Evolutionary conservation across 192 early-diverging fungal species (phyloP).

Genomic region (Umbelopsis vinacea): DNA sequence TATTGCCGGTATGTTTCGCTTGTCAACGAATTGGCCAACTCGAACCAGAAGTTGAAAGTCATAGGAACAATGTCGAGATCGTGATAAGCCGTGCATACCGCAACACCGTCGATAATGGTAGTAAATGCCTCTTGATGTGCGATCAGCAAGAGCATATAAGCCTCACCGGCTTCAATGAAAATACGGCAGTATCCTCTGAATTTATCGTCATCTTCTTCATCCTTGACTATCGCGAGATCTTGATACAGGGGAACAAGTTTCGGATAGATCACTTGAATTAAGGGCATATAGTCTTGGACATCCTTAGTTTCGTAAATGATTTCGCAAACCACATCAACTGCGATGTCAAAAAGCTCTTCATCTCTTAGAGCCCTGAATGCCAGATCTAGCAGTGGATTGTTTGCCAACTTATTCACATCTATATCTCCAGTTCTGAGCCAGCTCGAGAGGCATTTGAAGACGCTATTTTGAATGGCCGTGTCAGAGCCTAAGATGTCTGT

Average conservation of each 20-base stretch:
- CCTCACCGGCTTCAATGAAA: conserved; percentile 90
- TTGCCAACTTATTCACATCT: conserved; percentile 58
- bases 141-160: conserved; percentile 78
- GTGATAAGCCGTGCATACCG: conserved; percentile 77
- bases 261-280: conserved; percentile 68
- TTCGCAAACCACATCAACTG: conserved; percentile 83
- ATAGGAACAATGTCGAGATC: conserved; percentile 87
- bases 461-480: conserved; percentile 62
- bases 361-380: conserved; percentile 75
- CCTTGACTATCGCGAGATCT: conserved; percentile 46
- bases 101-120: conserved; percentile 80
- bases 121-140: conserved; percentile 68
- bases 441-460: conserved; percentile 75
- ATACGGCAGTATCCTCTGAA: conserved; percentile 85
- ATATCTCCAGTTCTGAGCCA: conserved; percentile 90
- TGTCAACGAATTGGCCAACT: conserved; percentile 68
- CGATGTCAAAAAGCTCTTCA: conserved; percentile 80
- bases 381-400: conserved; percentile 68
- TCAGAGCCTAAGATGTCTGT: conserved; percentile 44
- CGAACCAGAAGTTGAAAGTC: conserved; percentile 92
- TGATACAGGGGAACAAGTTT: conserved; percentile 55
- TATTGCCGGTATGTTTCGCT: conserved; percentile 54
- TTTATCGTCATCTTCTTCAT: conserved; percentile 79
- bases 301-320: conserved; percentile 75
- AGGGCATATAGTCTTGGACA: conserved; percentile 51